Base-by-base conservation (phyloP, 306 rosid genomes). In the Ochetophila trinervis region DNA sequence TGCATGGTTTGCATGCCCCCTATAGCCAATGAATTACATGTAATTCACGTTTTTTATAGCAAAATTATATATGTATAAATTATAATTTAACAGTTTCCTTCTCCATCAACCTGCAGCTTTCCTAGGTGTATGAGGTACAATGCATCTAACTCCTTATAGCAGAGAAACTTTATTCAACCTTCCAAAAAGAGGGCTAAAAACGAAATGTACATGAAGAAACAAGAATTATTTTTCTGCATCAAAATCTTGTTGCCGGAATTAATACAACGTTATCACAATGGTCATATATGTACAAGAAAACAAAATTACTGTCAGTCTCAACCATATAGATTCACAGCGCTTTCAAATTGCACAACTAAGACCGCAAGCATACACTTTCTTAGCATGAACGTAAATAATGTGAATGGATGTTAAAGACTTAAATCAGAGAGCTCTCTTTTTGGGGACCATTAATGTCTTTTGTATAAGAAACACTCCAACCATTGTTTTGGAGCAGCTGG, bases 401-500 rank as follows among this genome's bases (percentile, higher is more conserved):
- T 27, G 32, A 27, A 27, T 27, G 32, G 3, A 27, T 2, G 32
- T 9, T 5, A 34, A 53, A 53, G 5, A 14, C 20, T 36, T 23
- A 27, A 44, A 17, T 64, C 68, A 62, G 8, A 9, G 50, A 45
- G 16, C 18, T 60, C 49, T 17, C 21, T 40, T 5, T 6, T n/a
- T 13, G 54, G 54, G 11, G 21, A 50, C 23, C 11, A 35, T 40
- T 42, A 9, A n/a, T 8, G 45, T 45, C 45, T 70, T 47, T 57
- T 72, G 32, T 14, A 55, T 66, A 74, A 81, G 78, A 77, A 82
- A 69, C 82, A 67, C 77, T 91, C 96, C 17, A 87, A 78, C 92
- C 93, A 91, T 57, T 80, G 86, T 80, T 91, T 91, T 17, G 80
- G 88, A 71, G 87, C 89, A 40, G 90, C 94, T 4, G 94, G 91